phyloP scores from a whole-genome alignment of 2,329 filamentous ascomycete genomes.

The Blastomyces emzantsi region DNA sequence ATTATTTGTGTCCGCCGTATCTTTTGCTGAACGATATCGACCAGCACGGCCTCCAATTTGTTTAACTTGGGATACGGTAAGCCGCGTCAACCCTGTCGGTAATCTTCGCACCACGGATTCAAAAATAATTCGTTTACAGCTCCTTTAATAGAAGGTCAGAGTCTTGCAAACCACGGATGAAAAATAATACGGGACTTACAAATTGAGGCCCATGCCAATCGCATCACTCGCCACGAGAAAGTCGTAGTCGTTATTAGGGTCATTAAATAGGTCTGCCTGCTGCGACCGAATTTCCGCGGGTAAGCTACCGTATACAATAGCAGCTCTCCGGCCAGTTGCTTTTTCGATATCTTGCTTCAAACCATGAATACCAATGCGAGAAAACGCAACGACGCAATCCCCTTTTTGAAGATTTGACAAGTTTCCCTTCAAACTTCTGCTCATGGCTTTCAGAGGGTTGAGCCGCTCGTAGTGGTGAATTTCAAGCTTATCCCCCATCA shows the following conservation, averaged over 20 bases:
- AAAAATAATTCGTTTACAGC: slow-evolving; percentile 82
- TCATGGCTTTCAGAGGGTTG: slow-evolving; percentile 62
- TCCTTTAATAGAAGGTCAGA: slow-evolving; percentile 33
- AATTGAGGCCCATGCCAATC: slow-evolving; percentile 93
- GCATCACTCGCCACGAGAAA: slow-evolving; percentile 89
- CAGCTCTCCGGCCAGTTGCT: slow-evolving; percentile 67
- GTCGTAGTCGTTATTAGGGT: slow-evolving; percentile 92
- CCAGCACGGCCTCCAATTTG: slow-evolving; percentile 93
- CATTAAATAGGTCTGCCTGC: slow-evolving; percentile 89
- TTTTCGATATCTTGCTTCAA: slow-evolving; percentile 71
- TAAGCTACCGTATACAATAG: slow-evolving; percentile 84
- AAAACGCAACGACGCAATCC: slow-evolving; percentile 84
- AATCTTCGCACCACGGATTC: slow-evolving; percentile 67
- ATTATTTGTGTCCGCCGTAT: slow-evolving; percentile 32
- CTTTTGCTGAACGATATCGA: slow-evolving; percentile 64
- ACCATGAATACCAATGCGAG: slow-evolving; percentile 68
- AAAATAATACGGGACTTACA: slow-evolving; percentile 45
- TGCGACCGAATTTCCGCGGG: slow-evolving; percentile 88
- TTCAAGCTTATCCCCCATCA: slow-evolving; percentile 70
- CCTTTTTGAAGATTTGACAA: slow-evolving; percentile 68
- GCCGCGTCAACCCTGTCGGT: slow-evolving; percentile 46
- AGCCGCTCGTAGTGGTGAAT: slow-evolving; percentile 78
- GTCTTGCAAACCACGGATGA: neutral
- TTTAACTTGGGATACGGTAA: slow-evolving; percentile 73
- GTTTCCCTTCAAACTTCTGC: slow-evolving; percentile 53